Percentiles rank a stretch among this genome's conserved stretches.
Conservation (phyloP, 2,329 filamentous ascomycete species). For the Colletotrichum filicis region DNA sequence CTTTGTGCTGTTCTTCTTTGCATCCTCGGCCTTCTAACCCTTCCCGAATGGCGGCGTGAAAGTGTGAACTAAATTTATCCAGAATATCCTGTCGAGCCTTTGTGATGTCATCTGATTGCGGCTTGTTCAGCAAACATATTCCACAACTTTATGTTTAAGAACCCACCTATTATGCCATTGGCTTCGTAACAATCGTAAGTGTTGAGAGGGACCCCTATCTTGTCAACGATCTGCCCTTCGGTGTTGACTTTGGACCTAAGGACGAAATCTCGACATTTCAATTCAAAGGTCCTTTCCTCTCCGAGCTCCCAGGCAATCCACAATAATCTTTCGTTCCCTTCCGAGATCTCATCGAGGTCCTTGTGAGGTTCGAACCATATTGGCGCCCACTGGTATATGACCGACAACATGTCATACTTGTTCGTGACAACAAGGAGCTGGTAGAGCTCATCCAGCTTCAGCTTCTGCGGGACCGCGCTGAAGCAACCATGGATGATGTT, state of each 20-base stretch:
- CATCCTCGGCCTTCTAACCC: background rate
- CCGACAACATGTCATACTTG: background rate
- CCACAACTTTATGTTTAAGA: fast-evolving
- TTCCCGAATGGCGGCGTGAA: background rate
- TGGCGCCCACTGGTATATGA: too few species aligned
- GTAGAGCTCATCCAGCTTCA: background rate
- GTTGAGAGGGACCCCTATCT: background rate
- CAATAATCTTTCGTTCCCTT: background rate
- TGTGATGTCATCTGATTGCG: background rate
- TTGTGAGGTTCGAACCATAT: background rate
- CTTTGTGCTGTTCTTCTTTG: too few species aligned
- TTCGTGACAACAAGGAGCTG: background rate
- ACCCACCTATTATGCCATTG: background rate
- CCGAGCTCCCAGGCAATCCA: constrained; percentile 19
- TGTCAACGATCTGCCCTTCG: background rate
- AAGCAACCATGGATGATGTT: background rate
- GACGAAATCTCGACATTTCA: fast-evolving
- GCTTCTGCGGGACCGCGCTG: background rate
- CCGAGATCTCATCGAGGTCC: fast-evolving
- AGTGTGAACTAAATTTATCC: fast-evolving
- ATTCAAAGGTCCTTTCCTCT: background rate
- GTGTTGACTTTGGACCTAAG: background rate
- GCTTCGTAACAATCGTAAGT: background rate
- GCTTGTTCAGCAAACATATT: background rate
- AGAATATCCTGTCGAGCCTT: background rate